These are phyloP conservation scores for Pulveroboletus sp. DNA, from an alignment of 768 basidiomycete genomes.

Conservation along the genomic window DNA sequence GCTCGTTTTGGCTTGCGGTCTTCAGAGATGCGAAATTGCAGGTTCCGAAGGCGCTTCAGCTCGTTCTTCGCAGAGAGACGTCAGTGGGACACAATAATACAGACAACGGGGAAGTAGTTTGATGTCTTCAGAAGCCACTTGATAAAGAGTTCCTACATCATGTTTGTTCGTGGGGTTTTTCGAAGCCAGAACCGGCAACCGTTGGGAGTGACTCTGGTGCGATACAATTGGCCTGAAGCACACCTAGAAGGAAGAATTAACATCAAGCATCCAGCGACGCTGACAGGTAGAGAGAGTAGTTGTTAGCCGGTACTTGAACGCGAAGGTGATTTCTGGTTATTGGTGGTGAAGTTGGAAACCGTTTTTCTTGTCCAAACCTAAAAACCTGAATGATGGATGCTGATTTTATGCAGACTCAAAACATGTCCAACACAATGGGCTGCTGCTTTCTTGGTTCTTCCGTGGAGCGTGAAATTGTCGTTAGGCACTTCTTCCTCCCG, in stretches of 20 bases:
- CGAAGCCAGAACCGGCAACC: neutral
- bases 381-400: neutral
- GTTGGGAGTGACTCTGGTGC: slow-evolving; percentile 1
- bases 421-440: slow-evolving; percentile 18
- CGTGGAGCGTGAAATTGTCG: slow-evolving; percentile 2
- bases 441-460: too few species aligned
- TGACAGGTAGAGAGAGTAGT: slow-evolving; percentile 5
- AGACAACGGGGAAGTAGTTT: neutral
- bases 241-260: slow-evolving; percentile 1
- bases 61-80: neutral
- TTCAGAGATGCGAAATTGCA: too few species aligned
- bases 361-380: slow-evolving; percentile 16
- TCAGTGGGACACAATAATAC: too few species aligned
- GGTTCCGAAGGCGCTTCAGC: too few species aligned
- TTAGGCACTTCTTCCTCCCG: too few species aligned
- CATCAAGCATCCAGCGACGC: neutral
- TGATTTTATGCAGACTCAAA: neutral
- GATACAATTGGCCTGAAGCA: slow-evolving; percentile 20
- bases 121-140: too few species aligned
- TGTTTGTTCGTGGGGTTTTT: too few species aligned
- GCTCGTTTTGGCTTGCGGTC: too few species aligned
- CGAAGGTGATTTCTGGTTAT: slow-evolving; percentile 11
- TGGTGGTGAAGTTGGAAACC: neutral
- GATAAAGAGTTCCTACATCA: too few species aligned
- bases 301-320: slow-evolving; percentile 20